Percentiles rank a stretch among this genome's conserved stretches.
These are phyloP conservation scores for Novymonas esmeraldas DNA, from an alignment of 208 protist species.

Conservation along the genomic window DNA sequence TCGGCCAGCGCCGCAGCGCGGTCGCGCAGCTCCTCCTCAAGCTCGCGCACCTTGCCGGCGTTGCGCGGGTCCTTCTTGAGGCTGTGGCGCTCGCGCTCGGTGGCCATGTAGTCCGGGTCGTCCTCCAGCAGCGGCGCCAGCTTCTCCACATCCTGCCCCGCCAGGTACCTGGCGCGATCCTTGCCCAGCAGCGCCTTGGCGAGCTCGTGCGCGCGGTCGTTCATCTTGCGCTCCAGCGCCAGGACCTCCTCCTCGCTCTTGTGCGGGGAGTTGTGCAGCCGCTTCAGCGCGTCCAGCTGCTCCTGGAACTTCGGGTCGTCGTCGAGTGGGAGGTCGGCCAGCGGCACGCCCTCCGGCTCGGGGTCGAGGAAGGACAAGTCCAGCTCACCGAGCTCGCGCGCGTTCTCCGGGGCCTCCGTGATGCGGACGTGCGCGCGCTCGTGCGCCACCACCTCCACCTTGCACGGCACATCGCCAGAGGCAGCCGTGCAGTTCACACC, in stretches of 20 bases:
- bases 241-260: constrained; percentile 36
- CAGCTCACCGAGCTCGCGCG: constrained; percentile 62
- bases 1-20: constrained; percentile 44
- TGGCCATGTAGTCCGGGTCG: constrained; percentile 46
- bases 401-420: constrained; percentile 67
- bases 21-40: constrained; percentile 45
- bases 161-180: constrained; percentile 59
- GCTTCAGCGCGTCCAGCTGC: constrained; percentile 48
- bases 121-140: constrained; percentile 53
- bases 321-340: constrained; percentile 60
- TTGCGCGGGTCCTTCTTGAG: constrained; percentile 76
- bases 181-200: constrained; percentile 59
- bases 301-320: constrained; percentile 55
- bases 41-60: constrained; percentile 43
- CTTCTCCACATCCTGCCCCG: constrained; percentile 40
- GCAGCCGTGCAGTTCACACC: constrained; percentile 62
- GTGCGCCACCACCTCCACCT: constrained; percentile 64
- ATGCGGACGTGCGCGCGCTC: constrained; percentile 69
- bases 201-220: constrained; percentile 48
- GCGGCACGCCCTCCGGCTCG: constrained; percentile 68
- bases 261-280: constrained; percentile 40
- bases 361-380: constrained; percentile 75
- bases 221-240: constrained; percentile 52
- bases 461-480: constrained; percentile 59
- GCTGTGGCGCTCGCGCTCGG: constrained; percentile 51